Conservation (phyloP, 768 basidiomycete genomes). For the Phallus indusiatus region DNA sequence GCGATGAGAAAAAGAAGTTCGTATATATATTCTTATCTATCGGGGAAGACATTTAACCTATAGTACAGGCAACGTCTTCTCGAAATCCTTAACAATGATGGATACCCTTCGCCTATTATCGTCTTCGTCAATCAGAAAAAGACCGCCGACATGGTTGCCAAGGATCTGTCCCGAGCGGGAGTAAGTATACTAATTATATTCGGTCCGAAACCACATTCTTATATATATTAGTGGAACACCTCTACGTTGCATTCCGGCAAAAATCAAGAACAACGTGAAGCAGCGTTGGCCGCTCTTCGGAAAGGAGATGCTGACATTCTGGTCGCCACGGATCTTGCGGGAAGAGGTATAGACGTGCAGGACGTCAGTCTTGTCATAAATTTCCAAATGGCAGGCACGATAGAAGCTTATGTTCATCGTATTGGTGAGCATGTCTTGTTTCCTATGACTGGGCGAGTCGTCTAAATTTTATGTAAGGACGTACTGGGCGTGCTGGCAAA, state of each 20-base stretch:
- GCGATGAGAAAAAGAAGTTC: slow-evolving; percentile 96
- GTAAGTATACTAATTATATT: slow-evolving; percentile 35
- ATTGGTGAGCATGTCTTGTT: slow-evolving; percentile 55
- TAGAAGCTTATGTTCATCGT: slow-evolving; percentile 96
- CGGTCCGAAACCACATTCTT: slow-evolving; percentile 7
- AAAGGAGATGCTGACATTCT: slow-evolving; percentile 81
- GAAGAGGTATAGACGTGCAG: slow-evolving; percentile 97
- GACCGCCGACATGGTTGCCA: slow-evolving; percentile 96
- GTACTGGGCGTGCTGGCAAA: slow-evolving; percentile 97
- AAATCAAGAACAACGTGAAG: slow-evolving; percentile 95
- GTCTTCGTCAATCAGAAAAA: slow-evolving; percentile 99
- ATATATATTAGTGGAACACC: slow-evolving; percentile 60
- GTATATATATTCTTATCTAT: slow-evolving; percentile 19
- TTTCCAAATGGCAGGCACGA: slow-evolving; percentile 93
- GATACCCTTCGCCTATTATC: slow-evolving; percentile 85
- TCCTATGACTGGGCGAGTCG: neutral
- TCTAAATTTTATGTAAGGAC: slow-evolving; percentile 40
- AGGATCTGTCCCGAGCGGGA: slow-evolving; percentile 83
- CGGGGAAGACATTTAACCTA: slow-evolving; percentile 5
- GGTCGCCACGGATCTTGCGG: slow-evolving; percentile 95
- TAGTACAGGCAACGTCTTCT: slow-evolving; percentile 61
- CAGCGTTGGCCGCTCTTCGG: slow-evolving; percentile 76
- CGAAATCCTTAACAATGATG: slow-evolving; percentile 86
- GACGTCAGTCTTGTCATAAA: slow-evolving; percentile 96
- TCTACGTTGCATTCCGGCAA: slow-evolving; percentile 95